Conservation (phyloP, 2,329 filamentous ascomycete species). For the Pleomassaria siparia region DNA sequence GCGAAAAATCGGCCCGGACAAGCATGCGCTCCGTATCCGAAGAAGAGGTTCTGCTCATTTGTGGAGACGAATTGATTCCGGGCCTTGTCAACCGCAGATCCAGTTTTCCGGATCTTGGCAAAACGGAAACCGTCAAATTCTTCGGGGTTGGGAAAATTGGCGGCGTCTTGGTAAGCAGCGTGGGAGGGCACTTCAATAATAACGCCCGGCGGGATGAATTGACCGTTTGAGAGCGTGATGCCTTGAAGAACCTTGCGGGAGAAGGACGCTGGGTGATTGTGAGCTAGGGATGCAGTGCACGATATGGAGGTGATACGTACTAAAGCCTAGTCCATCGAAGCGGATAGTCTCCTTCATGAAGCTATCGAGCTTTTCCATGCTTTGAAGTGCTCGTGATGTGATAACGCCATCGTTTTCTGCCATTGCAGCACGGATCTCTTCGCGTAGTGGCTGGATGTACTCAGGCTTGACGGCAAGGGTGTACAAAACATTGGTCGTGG, state of each 20-base stretch:
- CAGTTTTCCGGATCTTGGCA: conserved; percentile 30
- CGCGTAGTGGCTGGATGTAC: conserved; percentile 45
- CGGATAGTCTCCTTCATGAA: conserved; percentile 41
- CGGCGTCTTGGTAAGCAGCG: conserved; percentile 29
- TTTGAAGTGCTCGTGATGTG: conserved; percentile 31
- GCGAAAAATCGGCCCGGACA: conserved; percentile 37
- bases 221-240: conserved; percentile 58
- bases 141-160: conserved; percentile 22
- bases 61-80: conserved; percentile 32
- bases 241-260: conserved; percentile 53
- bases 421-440: conserved; percentile 45
- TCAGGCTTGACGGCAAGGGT: conserved; percentile 37
- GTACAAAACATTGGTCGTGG: conserved; percentile 27
- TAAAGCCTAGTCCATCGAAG: conserved; percentile 24
- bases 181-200: conserved; percentile 33
- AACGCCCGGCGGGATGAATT: conserved; percentile 44
- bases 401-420: conserved; percentile 36
- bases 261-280: conserved; percentile 46
- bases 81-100: conserved; percentile 23
- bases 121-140: conserved; percentile 37
- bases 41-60: conserved; percentile 24
- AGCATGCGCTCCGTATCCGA: conserved; percentile 30
- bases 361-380: conserved; percentile 39
- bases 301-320: conserved; percentile 8
- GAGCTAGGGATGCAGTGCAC: neutral